Base-by-base conservation (phyloP, 2,329 filamentous ascomycete genomes). In the Dactylellina drechsleri region DNA sequence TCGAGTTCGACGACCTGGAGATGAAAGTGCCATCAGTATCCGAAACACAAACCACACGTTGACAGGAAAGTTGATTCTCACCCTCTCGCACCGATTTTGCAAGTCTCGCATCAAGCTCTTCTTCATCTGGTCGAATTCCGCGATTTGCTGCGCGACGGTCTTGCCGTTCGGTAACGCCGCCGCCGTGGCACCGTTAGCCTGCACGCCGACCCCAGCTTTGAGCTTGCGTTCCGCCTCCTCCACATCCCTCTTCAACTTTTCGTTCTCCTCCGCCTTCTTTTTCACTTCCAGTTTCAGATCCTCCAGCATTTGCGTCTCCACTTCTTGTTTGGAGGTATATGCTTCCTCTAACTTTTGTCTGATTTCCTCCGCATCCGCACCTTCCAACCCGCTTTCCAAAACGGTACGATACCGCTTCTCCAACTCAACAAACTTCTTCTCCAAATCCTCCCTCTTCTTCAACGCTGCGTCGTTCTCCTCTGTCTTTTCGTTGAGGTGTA, bases 101-200 rank as follows among this genome's bases (percentile, higher is more conserved):
- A 99, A 85, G 83, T 99, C 95, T 70, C 95, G 92, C 95, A 99
- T 99, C 79, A 99, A 86, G 78, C 92, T 96, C 88, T 99, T 99
- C 89, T 99, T 99, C 93, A 99, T 99, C 73, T 92, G 91, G 83
- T 99, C 95, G 79, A 99, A 99, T 82, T 99, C 95, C 71, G 94
- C 92, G 82, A 99, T 96, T 84, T 98, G 95, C 84, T 99, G 94
- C 82, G 96, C 93, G 52, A 98, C 88, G 12, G 92, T 96, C 86
- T 97, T 97, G 86, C 91, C 91, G 80, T 92, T 92, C 66, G 88
- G 84, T 81, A 90, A 83, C 60, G 85, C 83, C 1, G 81, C 80
- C 15, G 83, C 82, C 18, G 84, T 82, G 20, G 84, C 83, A 50
- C 88, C 88, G 77, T 89, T 92, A 26, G 89, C 86, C 28, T 85